Evolutionary conservation across 768 basidiomycete species (phyloP).

Genomic region (Lactifluus hygrophoroides): DNA sequence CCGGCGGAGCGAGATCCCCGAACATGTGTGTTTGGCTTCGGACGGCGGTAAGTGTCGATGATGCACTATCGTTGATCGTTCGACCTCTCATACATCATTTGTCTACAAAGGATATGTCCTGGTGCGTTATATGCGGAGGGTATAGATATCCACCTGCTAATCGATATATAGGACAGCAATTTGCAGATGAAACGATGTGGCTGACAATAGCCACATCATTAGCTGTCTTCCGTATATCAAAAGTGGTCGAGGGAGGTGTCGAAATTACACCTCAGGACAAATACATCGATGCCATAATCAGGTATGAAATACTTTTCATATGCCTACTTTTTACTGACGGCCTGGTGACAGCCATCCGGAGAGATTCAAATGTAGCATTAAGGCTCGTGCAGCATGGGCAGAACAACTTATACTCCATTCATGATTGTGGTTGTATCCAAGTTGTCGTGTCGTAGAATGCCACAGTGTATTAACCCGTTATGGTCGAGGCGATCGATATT

Average conservation of each 20-base stretch:
- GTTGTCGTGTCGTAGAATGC: no score
- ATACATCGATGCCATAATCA: background rate
- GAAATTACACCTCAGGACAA: background rate
- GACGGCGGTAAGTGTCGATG: slow-evolving; percentile 18
- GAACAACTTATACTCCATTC: background rate
- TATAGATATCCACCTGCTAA: no score
- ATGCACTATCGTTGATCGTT: no score
- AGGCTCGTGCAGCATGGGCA: background rate
- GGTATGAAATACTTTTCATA: background rate
- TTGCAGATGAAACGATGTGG: slow-evolving; percentile 11
- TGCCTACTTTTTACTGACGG: background rate
- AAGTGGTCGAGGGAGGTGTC: slow-evolving; percentile 3
- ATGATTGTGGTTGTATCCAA: no score
- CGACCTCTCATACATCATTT: no score
- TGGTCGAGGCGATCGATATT: no score
- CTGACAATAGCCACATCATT: slow-evolving; percentile 1
- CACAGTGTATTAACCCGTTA: no score
- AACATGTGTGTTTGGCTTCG: slow-evolving; percentile 21
- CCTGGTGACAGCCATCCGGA: background rate
- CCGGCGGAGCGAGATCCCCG: slow-evolving; percentile 16
- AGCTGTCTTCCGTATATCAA: slow-evolving; percentile 7
- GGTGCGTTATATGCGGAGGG: slow-evolving; percentile 9
- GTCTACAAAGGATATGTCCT: no score
- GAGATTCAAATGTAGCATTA: slow-evolving; percentile 1
- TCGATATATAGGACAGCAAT: background rate